A percentile compares a stretch with the other conserved stretches of the same genome.
Conservation (phyloP, 2,329 filamentous ascomycete genomes). For the Colletotrichum caudatum region DNA sequence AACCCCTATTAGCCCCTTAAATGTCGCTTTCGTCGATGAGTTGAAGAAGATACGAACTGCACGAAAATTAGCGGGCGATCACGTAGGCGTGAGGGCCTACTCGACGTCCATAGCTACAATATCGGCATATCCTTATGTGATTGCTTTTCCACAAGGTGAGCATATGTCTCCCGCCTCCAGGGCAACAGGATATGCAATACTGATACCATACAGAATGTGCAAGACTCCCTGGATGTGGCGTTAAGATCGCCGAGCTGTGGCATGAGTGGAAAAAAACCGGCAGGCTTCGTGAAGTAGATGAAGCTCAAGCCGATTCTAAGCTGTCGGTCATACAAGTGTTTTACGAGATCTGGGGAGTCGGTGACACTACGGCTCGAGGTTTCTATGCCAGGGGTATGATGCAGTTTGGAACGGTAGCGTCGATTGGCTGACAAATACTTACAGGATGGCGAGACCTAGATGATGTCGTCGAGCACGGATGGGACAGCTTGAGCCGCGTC, state of each 20-base stretch:
- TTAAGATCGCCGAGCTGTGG: conserved; percentile 83
- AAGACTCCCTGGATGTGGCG: conserved; percentile 81
- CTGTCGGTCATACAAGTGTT: conserved; percentile 77
- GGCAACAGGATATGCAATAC: not conserved
- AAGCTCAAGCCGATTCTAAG: conserved; percentile 72
- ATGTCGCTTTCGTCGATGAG: conserved; percentile 78
- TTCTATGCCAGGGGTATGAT: conserved; percentile 76
- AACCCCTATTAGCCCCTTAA: conserved; percentile 77
- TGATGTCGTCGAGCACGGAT: conserved; percentile 86
- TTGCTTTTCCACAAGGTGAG: conserved; percentile 58
- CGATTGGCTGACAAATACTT: not conserved
- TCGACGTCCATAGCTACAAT: conserved; percentile 87
- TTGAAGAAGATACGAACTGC: conserved; percentile 80
- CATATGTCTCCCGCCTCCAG: not conserved
- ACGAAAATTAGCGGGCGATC: conserved; percentile 78
- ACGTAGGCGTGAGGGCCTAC: conserved; percentile 87
- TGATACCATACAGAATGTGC: conserved; percentile 56
- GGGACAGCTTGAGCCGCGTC: conserved; percentile 78
- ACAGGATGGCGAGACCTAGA: conserved; percentile 83
- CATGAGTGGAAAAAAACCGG: conserved; percentile 76
- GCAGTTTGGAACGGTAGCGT: not conserved
- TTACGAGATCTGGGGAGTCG: conserved; percentile 93
- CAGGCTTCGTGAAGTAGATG: conserved; percentile 71
- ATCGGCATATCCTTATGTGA: conserved; percentile 77
- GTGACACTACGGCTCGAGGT: conserved; percentile 80